A percentile compares a stretch with the other conserved stretches of the same genome.
Conservation (phyloP, 768 basidiomycete species). For the Coprinellus micaceus region DNA sequence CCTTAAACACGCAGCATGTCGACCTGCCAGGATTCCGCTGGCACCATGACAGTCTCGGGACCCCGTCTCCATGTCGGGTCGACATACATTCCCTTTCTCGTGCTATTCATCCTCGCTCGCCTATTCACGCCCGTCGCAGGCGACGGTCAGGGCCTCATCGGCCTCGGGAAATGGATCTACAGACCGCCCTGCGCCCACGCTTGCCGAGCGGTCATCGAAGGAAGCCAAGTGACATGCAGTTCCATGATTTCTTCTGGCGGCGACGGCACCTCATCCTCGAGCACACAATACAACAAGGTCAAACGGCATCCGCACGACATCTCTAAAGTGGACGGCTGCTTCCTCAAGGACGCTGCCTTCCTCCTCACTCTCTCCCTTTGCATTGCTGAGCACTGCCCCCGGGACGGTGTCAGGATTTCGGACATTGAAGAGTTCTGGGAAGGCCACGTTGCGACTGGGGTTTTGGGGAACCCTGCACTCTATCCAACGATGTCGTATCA, state of each 20-base stretch:
- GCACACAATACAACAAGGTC: too few relatives aligned
- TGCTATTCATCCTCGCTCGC: too few relatives aligned
- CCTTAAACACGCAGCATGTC: too few relatives aligned
- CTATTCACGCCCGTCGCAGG: neutral
- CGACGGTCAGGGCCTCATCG: constrained; percentile 8
- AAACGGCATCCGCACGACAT: neutral
- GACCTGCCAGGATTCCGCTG: too few relatives aligned
- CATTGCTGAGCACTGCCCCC: constrained; percentile 1
- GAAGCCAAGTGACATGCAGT: neutral
- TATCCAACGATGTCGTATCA: constrained; percentile 8
- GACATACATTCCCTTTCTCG: too few relatives aligned
- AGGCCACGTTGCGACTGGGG: constrained; percentile 8
- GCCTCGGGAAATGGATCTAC: constrained; percentile 4
- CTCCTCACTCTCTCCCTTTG: constrained; percentile 8
- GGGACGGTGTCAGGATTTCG: neutral
- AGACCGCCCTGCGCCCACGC: constrained; percentile 10
- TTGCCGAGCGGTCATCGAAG: constrained; percentile 2
- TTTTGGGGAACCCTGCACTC: constrained; percentile 1
- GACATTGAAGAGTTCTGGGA: constrained; percentile 11
- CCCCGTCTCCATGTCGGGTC: too few relatives aligned
- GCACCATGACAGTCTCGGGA: too few relatives aligned
- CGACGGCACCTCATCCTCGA: neutral
- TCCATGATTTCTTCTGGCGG: neutral
- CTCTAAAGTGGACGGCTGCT: constrained; percentile 2
- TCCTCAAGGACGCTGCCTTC: constrained; percentile 10